Conservation (phyloP, 1,139 yeast genomes). For the Yamadazyma kanchanaburiensis region DNA sequence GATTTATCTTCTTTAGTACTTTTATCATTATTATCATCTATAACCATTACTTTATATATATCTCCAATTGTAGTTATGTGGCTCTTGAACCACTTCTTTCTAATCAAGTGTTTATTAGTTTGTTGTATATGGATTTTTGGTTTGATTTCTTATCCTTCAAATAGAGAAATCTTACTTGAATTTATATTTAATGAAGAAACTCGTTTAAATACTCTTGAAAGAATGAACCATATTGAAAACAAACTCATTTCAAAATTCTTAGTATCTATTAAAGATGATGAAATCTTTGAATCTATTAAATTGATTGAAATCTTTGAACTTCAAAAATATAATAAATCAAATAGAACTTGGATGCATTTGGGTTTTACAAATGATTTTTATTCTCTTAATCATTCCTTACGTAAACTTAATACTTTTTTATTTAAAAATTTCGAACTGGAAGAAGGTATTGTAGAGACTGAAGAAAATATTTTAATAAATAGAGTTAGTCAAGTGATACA, state of each 20-base stretch:
- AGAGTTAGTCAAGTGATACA: constrained; percentile 9
- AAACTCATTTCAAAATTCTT: constrained; percentile 9
- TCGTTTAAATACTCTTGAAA: constrained; percentile 44
- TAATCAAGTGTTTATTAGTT: constrained; percentile 35
- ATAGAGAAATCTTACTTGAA: constrained; percentile 43
- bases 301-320: constrained; percentile 70
- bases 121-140: constrained; percentile 49
- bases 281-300: constrained; percentile 13
- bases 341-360: constrained; percentile 57
- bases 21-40: constrained; percentile 25
- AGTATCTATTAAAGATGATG: constrained; percentile 9
- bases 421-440: constrained; percentile 13
- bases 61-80: constrained; percentile 23
- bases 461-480: constrained; percentile 12
- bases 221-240: constrained; percentile 44
- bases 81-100: constrained; percentile 17
- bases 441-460: constrained; percentile 13
- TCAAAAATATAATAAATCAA: constrained; percentile 49
- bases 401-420: constrained; percentile 10
- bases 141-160: constrained; percentile 52
- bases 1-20: constrained; percentile 55
- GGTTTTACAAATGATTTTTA: constrained; percentile 58
- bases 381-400: constrained; percentile 34
- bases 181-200: constrained; percentile 59
- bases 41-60: constrained; percentile 26